phyloP scores from a whole-genome alignment of 2,329 filamentous ascomycete species.

The Pyrenochaeta sp. region DNA sequence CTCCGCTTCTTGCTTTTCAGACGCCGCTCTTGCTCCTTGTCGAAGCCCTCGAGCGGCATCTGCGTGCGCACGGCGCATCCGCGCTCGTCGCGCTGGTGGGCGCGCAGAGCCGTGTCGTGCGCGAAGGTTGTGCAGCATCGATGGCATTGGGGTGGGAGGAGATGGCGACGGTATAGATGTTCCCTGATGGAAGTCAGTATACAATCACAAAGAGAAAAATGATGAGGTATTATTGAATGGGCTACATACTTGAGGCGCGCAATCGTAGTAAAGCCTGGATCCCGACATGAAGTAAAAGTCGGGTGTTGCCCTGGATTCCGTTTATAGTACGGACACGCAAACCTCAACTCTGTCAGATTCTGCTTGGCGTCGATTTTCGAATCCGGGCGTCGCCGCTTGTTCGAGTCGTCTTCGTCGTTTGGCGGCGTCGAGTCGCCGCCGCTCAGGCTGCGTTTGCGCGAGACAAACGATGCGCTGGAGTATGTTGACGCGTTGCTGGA shows the following conservation, averaged over 20 bases:
- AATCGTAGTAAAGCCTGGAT: slow-evolving; percentile 34
- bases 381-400: slow-evolving; percentile 30
- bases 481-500: slow-evolving; percentile 20
- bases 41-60: slow-evolving; percentile 30
- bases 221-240: too few species aligned
- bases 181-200: slow-evolving; percentile 13
- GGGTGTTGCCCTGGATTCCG: slow-evolving; percentile 33
- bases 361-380: slow-evolving; percentile 15
- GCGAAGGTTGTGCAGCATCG: slow-evolving; percentile 32
- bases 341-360: slow-evolving; percentile 17
- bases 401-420: slow-evolving; percentile 30
- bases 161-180: slow-evolving; percentile 34
- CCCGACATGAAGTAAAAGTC: slow-evolving; percentile 35
- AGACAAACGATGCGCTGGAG: slow-evolving; percentile 25
- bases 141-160: slow-evolving; percentile 34
- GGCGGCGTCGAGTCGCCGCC: slow-evolving; percentile 26
- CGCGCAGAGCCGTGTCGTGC: slow-evolving; percentile 27
- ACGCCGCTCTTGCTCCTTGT: slow-evolving; percentile 35
- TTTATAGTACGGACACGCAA: slow-evolving; percentile 37
- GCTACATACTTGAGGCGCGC: slow-evolving; percentile 31
- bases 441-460: slow-evolving; percentile 32
- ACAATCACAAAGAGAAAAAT: too few species aligned
- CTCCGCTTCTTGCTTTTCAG: slow-evolving; percentile 37
- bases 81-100: slow-evolving; percentile 31
- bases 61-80: slow-evolving; percentile 32